These are phyloP conservation scores for Strobilomyces echinocephalus DNA, from an alignment of 768 basidiomycete species.

Conservation along the genomic window DNA sequence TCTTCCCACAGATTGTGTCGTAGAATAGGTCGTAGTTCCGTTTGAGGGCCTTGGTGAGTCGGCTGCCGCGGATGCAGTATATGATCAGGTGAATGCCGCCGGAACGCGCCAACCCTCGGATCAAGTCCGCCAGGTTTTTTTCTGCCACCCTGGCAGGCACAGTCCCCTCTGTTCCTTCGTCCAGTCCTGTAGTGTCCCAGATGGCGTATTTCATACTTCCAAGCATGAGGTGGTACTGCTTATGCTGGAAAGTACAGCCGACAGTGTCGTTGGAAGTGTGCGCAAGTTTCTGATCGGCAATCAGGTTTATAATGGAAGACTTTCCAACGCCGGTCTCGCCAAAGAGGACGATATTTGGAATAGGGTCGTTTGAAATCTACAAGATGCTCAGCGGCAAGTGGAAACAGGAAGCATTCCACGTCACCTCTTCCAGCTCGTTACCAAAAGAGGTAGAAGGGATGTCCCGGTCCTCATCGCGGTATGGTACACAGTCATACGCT, in stretches of 20 bases:
- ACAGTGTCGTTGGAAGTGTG: background rate
- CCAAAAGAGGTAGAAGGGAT: too few species aligned
- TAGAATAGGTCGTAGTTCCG: conserved; percentile 34
- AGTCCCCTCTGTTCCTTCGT: background rate
- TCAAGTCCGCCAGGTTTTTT: background rate
- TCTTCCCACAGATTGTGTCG: conserved; percentile 29
- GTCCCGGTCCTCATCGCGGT: background rate
- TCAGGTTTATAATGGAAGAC: conserved; percentile 9
- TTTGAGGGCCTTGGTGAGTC: conserved; percentile 10
- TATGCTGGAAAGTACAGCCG: conserved; percentile 5
- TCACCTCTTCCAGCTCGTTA: background rate
- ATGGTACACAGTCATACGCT: background rate
- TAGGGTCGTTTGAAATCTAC: background rate
- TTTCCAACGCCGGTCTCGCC: conserved; percentile 1
- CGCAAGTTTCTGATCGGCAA: background rate
- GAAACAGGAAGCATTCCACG: background rate
- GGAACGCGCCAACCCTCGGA: background rate
- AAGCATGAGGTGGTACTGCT: background rate
- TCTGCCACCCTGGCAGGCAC: conserved; percentile 6
- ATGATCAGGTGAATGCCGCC: background rate
- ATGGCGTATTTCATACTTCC: background rate
- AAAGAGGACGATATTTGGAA: conserved; percentile 4
- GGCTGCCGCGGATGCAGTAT: conserved; percentile 2
- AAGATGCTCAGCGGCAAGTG: background rate
- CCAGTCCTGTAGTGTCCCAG: conserved; percentile 6